These are phyloP conservation scores for Endotrypanum monterogeii DNA, from an alignment of 208 protist species.

Conservation along the genomic window DNA sequence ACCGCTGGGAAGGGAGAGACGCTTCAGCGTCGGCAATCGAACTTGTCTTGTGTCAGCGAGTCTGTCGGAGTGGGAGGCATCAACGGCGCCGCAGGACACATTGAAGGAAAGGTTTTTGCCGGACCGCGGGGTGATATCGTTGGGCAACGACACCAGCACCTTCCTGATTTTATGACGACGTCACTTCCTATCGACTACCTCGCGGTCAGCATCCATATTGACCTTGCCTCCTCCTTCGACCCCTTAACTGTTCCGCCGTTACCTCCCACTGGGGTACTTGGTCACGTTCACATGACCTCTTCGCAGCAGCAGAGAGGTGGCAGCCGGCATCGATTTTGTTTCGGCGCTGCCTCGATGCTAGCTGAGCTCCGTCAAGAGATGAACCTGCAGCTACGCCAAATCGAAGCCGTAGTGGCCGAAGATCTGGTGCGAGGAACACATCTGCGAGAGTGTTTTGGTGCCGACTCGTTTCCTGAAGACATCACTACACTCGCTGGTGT, in stretches of 20 bases:
- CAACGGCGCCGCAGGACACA: not conserved
- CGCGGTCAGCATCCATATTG: not conserved
- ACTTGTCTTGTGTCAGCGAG: not conserved
- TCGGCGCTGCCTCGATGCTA: too few species aligned
- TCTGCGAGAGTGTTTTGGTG: too few species aligned
- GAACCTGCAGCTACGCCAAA: too few species aligned
- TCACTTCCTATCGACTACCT: not conserved
- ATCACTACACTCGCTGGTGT: too few species aligned
- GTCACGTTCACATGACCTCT: too few species aligned
- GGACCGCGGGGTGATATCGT: not conserved
- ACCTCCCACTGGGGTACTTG: constrained; percentile 12
- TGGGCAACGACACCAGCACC: not conserved
- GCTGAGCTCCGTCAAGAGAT: too few species aligned
- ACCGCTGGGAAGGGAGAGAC: not conserved
- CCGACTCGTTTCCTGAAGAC: too few species aligned
- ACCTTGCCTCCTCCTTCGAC: constrained; percentile 19
- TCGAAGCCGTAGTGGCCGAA: too few species aligned
- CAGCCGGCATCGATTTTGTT: too few species aligned
- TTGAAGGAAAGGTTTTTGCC: not conserved
- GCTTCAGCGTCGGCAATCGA: constrained; percentile 2
- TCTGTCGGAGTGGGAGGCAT: not conserved
- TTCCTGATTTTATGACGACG: not conserved
- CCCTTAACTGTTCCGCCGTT: constrained; percentile 21
- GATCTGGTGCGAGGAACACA: too few species aligned
- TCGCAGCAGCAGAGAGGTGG: too few species aligned